Conservation (phyloP, 1,284 basidiomycete genomes). For the Microbotryomycetes sp. region DNA sequence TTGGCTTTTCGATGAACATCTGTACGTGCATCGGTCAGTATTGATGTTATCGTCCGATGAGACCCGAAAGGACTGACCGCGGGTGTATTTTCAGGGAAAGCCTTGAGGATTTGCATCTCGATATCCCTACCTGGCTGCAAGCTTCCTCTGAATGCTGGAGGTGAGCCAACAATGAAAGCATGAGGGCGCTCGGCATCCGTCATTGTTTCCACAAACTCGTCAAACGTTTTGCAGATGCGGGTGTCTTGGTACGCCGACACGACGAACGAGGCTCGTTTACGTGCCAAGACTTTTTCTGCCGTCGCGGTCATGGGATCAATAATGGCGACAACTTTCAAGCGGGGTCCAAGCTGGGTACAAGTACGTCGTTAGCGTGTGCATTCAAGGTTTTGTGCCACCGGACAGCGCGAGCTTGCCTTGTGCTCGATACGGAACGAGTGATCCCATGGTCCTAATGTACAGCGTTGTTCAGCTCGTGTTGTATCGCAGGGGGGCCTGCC, state of each 20-base stretch:
- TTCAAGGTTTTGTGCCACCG: not conserved
- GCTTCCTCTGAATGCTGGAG: slow-evolving; percentile 86
- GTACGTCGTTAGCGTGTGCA: not conserved
- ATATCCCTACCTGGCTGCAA: slow-evolving; percentile 71
- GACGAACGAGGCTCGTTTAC: slow-evolving; percentile 92
- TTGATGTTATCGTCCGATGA: not conserved
- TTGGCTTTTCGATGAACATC: slow-evolving; percentile 37
- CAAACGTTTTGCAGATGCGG: slow-evolving; percentile 75
- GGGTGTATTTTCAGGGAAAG: slow-evolving; percentile 56
- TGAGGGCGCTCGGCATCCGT: slow-evolving; percentile 46
- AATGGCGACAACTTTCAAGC: slow-evolving; percentile 89
- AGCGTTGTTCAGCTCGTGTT: not conserved
- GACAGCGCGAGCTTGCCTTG: slow-evolving; percentile 44
- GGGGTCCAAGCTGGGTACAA: slow-evolving; percentile 66
- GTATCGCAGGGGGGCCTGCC: not conserved
- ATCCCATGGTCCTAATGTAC: slow-evolving; percentile 59
- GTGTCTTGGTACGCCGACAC: slow-evolving; percentile 88
- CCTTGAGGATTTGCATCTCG: slow-evolving; percentile 79
- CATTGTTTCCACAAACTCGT: slow-evolving; percentile 71
- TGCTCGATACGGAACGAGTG: slow-evolving; percentile 92
- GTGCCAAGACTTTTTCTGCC: slow-evolving; percentile 68
- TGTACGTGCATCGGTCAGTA: not conserved
- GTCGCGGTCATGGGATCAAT: slow-evolving; percentile 85
- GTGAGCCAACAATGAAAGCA: slow-evolving; percentile 83
- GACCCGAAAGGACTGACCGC: slow-evolving; percentile 7